phyloP scores from a whole-genome alignment of 371 early-diverging fungal genomes.

The Mucor ambiguus region DNA sequence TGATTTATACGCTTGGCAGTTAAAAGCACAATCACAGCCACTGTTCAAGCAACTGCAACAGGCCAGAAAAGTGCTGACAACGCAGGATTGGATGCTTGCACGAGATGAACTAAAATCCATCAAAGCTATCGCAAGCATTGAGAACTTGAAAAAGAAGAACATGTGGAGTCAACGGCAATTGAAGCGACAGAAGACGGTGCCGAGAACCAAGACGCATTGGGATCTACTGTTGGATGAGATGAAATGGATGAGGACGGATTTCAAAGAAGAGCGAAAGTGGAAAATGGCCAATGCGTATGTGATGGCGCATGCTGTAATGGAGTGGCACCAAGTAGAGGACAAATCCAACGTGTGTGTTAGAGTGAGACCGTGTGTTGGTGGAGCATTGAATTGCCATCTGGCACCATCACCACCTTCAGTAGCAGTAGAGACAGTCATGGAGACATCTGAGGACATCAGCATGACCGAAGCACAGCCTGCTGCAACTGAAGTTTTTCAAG shows the following conservation, averaged over 20 bases:
- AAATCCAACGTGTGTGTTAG: constrained; percentile 69
- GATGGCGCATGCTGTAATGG: constrained; percentile 75
- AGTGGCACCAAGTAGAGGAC: constrained; percentile 79
- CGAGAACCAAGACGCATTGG: constrained; percentile 82
- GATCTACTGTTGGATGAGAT: constrained; percentile 88
- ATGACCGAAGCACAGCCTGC: background rate
- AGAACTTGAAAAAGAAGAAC: constrained; percentile 75
- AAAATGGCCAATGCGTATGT: constrained; percentile 77
- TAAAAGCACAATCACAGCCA: constrained; percentile 72
- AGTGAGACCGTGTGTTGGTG: constrained; percentile 26
- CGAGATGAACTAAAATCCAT: constrained; percentile 82
- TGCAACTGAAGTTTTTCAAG: background rate
- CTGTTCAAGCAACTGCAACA: constrained; percentile 67
- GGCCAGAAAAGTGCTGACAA: constrained; percentile 75
- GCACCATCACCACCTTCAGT: background rate
- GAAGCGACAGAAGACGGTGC: constrained; percentile 67
- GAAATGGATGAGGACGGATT: constrained; percentile 89
- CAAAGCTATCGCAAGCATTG: constrained; percentile 75
- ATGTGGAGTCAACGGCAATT: constrained; percentile 86
- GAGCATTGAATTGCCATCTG: background rate
- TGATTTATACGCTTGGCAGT: constrained; percentile 76
- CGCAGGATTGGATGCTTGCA: constrained; percentile 87
- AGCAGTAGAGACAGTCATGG: background rate
- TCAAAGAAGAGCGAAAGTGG: constrained; percentile 84
- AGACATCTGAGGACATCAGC: background rate